Conservation (phyloP, 139 green algal genomes). For the Penium margaritaceum region DNA sequence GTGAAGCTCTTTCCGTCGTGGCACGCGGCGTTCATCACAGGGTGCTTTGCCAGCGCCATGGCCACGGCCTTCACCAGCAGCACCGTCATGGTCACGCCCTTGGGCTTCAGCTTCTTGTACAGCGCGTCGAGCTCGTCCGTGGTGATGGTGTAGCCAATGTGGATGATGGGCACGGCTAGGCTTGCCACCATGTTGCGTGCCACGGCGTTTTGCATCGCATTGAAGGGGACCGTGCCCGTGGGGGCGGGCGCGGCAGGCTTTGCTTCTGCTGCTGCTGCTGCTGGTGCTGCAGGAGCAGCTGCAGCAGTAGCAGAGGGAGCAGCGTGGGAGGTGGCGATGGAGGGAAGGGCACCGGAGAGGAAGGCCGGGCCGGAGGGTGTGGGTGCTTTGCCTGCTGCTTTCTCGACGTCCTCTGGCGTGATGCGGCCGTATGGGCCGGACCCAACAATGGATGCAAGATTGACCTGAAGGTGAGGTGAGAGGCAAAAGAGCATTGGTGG, state of each 20-base stretch:
- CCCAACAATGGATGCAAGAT: constrained; percentile 74
- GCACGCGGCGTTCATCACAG: constrained; percentile 71
- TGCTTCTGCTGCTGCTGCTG: constrained; percentile 33
- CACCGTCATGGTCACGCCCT: constrained; percentile 95
- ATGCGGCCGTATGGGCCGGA: constrained; percentile 81
- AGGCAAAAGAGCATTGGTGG: too few species aligned
- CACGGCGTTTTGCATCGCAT: constrained; percentile 78
- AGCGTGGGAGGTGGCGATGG: constrained; percentile 12
- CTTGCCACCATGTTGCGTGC: constrained; percentile 86
- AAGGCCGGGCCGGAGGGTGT: constrained; percentile 19
- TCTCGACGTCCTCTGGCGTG: constrained; percentile 81
- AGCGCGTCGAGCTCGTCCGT: constrained; percentile 90
- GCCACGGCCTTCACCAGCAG: constrained; percentile 88
- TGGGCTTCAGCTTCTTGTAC: constrained; percentile 89
- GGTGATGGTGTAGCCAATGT: constrained; percentile 77
- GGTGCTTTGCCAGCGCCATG: constrained; percentile 81
- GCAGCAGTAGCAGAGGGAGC: background rate
- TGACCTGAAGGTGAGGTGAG: constrained; percentile 63
- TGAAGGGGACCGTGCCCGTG: constrained; percentile 70
- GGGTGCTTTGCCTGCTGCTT: constrained; percentile 22
- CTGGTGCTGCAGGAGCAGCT: constrained; percentile 41
- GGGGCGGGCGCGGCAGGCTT: constrained; percentile 37
- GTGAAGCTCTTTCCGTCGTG: constrained; percentile 72
- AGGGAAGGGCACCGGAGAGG: too few species aligned
- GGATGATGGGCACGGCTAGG: constrained; percentile 90